Percentiles rank a stretch among this genome's conserved stretches.
Evolutionary conservation across 2,329 filamentous ascomycete genomes (phyloP).

Genomic region (Botrytis elliptica): DNA sequence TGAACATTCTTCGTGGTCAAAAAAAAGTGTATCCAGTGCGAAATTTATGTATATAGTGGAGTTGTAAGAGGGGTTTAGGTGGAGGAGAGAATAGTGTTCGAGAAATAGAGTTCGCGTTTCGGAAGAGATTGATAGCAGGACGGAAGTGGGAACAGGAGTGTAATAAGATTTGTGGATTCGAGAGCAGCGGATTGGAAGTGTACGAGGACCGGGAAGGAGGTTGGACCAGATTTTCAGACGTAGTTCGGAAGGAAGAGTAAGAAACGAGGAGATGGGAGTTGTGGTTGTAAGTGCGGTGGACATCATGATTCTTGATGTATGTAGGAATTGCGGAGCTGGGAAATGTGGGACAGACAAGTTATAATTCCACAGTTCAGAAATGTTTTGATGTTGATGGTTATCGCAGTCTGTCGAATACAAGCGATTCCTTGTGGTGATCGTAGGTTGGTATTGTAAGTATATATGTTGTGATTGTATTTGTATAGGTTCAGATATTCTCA

Average conservation of each 20-base stretch:
- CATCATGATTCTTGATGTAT: constrained; percentile 1
- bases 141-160: constrained; percentile 5
- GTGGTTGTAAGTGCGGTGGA: not conserved
- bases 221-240: constrained; percentile 23
- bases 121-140: constrained; percentile 21
- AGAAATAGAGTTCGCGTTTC: constrained; percentile 25
- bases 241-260: constrained; percentile 20
- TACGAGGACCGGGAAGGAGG: constrained; percentile 17
- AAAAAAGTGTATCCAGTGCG: constrained; percentile 23
- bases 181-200: constrained; percentile 17
- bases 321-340: not conserved
- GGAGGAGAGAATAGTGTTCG: constrained; percentile 16
- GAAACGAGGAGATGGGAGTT: constrained; percentile 12
- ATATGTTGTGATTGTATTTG: not conserved
- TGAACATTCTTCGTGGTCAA: constrained; percentile 25
- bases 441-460: not conserved
- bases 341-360: not conserved
- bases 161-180: constrained; percentile 17
- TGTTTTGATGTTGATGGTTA: not conserved
- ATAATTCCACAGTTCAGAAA: not conserved
- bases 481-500: not conserved
- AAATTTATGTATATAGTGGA: constrained; percentile 26
- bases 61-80: constrained; percentile 16
- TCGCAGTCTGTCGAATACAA: not conserved
- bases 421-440: not conserved